Percentiles rank a stretch among this genome's conserved stretches.
Conservation (phyloP, 306 rosid genomes). For the Comarum palustre region DNA sequence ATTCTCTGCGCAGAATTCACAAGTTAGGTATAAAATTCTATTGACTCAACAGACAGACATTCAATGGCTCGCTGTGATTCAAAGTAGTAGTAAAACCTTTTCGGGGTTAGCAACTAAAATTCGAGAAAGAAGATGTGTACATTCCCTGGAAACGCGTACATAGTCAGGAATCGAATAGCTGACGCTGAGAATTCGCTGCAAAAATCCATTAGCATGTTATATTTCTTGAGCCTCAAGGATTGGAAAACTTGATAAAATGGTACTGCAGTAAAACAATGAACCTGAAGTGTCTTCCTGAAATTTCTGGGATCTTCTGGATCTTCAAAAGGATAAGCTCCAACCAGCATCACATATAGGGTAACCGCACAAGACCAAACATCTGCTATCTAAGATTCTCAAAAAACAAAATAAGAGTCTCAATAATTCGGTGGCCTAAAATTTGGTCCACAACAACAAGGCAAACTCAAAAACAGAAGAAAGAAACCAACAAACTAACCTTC, state of each 20-base stretch:
- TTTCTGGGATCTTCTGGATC: slow-evolving; percentile 93
- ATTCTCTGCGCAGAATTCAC: slow-evolving; percentile 56
- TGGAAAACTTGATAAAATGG: neutral
- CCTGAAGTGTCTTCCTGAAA: slow-evolving; percentile 95
- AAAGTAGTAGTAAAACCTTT: slow-evolving; percentile 47
- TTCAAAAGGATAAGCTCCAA: slow-evolving; percentile 98
- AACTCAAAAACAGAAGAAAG: slow-evolving; percentile 6
- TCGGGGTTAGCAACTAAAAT: slow-evolving; percentile 80
- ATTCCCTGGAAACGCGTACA: slow-evolving; percentile 66
- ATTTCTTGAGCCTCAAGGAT: slow-evolving; percentile 3
- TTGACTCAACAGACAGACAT: neutral
- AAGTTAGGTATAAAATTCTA: neutral
- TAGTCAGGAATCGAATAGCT: slow-evolving; percentile 84
- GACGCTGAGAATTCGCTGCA: slow-evolving; percentile 89
- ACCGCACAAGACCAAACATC: slow-evolving; percentile 99
- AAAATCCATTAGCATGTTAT: slow-evolving; percentile 19
- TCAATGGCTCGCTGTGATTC: neutral
- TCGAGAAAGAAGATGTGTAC: slow-evolving; percentile 78
- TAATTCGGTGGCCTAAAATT: slow-evolving; percentile 22
- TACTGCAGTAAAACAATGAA: slow-evolving; percentile 7
- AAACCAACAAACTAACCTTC: slow-evolving; percentile 50
- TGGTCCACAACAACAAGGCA: slow-evolving; percentile 21
- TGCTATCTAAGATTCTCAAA: slow-evolving; percentile 64
- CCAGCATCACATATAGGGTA: slow-evolving; percentile 96
- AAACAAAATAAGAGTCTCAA: slow-evolving; percentile 8